Evolutionary conservation across 306 rosid genomes (phyloP).

Genomic region (Vigna unguiculata): DNA sequence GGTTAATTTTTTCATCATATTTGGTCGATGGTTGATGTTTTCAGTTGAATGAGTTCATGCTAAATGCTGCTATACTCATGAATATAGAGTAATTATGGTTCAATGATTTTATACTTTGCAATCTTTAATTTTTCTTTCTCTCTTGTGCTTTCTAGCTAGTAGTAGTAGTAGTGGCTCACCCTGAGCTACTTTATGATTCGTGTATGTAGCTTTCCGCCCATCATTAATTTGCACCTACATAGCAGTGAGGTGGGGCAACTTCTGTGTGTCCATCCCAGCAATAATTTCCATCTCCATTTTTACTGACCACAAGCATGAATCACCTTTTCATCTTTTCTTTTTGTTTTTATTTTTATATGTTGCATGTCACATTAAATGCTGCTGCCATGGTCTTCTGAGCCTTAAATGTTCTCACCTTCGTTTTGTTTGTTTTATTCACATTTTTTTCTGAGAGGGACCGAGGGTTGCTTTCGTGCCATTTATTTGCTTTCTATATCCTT

Average conservation of each 20-base stretch:
- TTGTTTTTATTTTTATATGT: background rate
- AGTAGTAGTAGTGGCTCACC: background rate
- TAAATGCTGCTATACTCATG: conserved; percentile 37
- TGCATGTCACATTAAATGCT: conserved; percentile 58
- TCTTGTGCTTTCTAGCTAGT: conserved; percentile 31
- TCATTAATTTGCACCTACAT: conserved; percentile 63
- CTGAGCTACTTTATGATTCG: conserved; percentile 41
- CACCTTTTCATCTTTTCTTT: conserved; percentile 20
- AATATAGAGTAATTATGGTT: conserved; percentile 46
- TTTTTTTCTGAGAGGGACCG: conserved; percentile 41
- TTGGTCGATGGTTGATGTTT: conserved; percentile 36
- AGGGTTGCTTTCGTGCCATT: conserved; percentile 57
- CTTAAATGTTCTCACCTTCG: conserved; percentile 50
- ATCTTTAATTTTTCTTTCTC: conserved; percentile 38
- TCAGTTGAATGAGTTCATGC: background rate
- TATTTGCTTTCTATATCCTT: conserved; percentile 48
- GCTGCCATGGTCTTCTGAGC: conserved; percentile 52
- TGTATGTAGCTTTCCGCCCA: conserved; percentile 46
- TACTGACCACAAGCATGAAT: conserved; percentile 43
- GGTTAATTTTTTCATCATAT: conserved; percentile 27
- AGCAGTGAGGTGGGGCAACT: conserved; percentile 64
- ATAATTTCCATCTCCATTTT: conserved; percentile 47
- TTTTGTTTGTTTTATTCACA: conserved; percentile 57
- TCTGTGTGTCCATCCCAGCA: conserved; percentile 41
- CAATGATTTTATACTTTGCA: conserved; percentile 46